Percentiles rank a stretch among this genome's conserved stretches.
Conservation (phyloP, 345 rosid genomes). For the Brassica cretica region DNA sequence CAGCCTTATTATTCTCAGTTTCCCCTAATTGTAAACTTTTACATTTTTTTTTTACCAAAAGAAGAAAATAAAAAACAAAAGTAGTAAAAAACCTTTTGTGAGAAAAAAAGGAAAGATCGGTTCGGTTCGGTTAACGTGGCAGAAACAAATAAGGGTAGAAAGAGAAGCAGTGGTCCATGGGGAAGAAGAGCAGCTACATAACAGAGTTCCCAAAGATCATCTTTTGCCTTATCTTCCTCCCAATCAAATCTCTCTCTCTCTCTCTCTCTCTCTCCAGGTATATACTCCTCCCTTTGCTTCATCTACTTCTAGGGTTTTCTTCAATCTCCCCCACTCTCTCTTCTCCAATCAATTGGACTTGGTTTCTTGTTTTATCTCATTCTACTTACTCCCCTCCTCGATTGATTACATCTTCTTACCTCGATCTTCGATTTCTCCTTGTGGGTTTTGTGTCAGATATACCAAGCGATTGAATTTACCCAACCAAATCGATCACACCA, state of each 20-base stretch:
- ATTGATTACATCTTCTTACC: constrained; percentile 10
- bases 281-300: constrained; percentile 22
- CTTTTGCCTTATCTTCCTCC: constrained; percentile 40
- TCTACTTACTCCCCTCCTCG: constrained; percentile 1
- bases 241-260: neutral
- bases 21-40: neutral
- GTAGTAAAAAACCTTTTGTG: neutral
- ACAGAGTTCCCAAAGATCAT: constrained; percentile 25
- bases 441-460: constrained; percentile 16
- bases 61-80: neutral
- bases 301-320: constrained; percentile 21
- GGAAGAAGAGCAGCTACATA: constrained; percentile 32
- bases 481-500: constrained; percentile 18
- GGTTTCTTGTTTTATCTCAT: constrained; percentile 21
- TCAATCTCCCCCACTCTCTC: constrained; percentile 17
- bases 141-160: neutral
- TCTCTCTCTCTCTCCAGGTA: constrained; percentile 17
- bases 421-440: constrained; percentile 6
- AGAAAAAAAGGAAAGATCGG: neutral
- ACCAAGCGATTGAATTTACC: constrained; percentile 12
- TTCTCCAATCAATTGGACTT: constrained; percentile 14
- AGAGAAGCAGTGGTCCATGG: constrained; percentile 33
- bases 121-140: constrained; percentile 17
- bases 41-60: neutral
- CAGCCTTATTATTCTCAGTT: neutral